Percentiles rank a stretch among this genome's conserved stretches.
Conservation (phyloP, 371 early-diverging fungal genomes). For the Rhizopus delemar region DNA sequence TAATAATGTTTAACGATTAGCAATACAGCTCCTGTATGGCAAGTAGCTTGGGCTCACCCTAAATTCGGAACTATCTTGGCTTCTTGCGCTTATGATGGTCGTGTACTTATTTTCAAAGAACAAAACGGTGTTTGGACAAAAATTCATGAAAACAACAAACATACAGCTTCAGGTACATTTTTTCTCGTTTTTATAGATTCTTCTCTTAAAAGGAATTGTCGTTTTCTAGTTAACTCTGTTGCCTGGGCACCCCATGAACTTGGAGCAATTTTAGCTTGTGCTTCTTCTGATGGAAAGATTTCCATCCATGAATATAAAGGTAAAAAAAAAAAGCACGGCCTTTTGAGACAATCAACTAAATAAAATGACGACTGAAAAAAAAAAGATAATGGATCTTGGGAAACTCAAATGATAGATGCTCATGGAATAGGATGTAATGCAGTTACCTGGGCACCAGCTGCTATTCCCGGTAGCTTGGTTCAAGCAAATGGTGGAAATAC, state of each 20-base stretch:
- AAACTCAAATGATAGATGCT: constrained; percentile 73
- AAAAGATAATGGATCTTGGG: constrained; percentile 84
- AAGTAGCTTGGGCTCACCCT: constrained; percentile 98
- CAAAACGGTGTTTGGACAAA: constrained; percentile 81
- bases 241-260: constrained; percentile 97
- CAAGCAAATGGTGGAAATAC: constrained; percentile 65
- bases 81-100: constrained; percentile 94
- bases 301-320: constrained; percentile 90
- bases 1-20: constrained; percentile 36
- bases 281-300: constrained; percentile 95
- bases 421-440: constrained; percentile 93
- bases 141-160: constrained; percentile 88
- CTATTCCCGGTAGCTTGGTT: constrained; percentile 81
- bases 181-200: constrained; percentile 2
- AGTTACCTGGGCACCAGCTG: constrained; percentile 93
- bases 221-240: constrained; percentile 83
- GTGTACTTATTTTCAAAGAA: constrained; percentile 95
- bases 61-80: constrained; percentile 95
- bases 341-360: neutral
- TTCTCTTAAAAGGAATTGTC: neutral
- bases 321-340: constrained; percentile 31
- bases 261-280: constrained; percentile 90
- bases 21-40: constrained; percentile 99
- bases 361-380: neutral
- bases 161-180: constrained; percentile 84